Evolutionary conservation across 164 flowering plant species (phyloP).

Genomic region (Piper betle): DNA sequence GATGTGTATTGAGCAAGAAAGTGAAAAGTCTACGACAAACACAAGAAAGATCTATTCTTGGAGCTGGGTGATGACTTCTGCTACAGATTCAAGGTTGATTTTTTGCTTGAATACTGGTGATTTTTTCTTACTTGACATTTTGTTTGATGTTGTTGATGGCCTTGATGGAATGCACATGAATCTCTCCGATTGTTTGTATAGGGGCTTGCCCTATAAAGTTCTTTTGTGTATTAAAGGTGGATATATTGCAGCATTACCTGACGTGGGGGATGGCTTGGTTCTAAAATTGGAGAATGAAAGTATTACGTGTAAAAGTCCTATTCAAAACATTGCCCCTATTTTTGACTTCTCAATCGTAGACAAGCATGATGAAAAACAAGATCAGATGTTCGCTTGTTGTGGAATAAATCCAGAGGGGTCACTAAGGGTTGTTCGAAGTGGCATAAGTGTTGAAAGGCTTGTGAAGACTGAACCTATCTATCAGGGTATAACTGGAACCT

Average conservation of each 20-base stretch:
- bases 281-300: slow-evolving; percentile 52
- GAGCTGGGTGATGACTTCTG: slow-evolving; percentile 74
- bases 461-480: slow-evolving; percentile 69
- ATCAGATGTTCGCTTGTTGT: slow-evolving; percentile 91
- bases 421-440: slow-evolving; percentile 75
- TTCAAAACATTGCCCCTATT: slow-evolving; percentile 88
- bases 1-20: slow-evolving; percentile 66
- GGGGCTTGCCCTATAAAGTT: slow-evolving; percentile 52
- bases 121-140: slow-evolving; percentile 43
- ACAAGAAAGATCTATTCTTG: slow-evolving; percentile 57
- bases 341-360: slow-evolving; percentile 76
- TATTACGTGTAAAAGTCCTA: slow-evolving; percentile 40
- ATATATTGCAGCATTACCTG: slow-evolving; percentile 59
- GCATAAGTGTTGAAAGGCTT: slow-evolving; percentile 74
- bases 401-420: slow-evolving; percentile 94
- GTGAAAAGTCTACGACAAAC: slow-evolving; percentile 13
- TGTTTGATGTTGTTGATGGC: slow-evolving; percentile 38
- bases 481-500: slow-evolving; percentile 80
- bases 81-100: slow-evolving; percentile 43
- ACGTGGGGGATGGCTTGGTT: slow-evolving; percentile 94
- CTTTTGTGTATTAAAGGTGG: slow-evolving; percentile 77
- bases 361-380: slow-evolving; percentile 69
- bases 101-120: slow-evolving; percentile 71
- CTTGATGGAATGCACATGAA: slow-evolving; percentile 18
- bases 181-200: slow-evolving; percentile 64